Base-by-base conservation (phyloP, 2,329 filamentous ascomycete species). In the Aureobasidium zeae region DNA sequence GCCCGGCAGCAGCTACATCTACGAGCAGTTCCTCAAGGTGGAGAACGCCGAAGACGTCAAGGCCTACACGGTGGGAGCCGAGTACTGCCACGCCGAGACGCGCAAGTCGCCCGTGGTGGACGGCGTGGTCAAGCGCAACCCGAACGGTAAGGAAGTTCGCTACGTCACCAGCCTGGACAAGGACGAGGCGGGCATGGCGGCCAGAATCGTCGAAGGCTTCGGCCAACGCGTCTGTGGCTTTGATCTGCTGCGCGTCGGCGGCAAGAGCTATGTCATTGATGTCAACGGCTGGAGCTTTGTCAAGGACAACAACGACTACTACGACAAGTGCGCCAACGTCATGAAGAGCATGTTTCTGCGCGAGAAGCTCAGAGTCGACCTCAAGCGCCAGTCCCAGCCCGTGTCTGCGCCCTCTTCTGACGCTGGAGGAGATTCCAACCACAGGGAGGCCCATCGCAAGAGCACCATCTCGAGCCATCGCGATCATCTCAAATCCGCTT, bases 261-360 rank as follows among this genome's bases (percentile, higher is more conserved):
- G 87, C 12, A 86, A 86, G 61, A 96, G 89, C 60, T 98, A 86
- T 64, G 91, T 98, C 36, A 98, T 98, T 53, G 91, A 98, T 56
- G 91, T 98, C 54, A 98, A 98, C 61, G 91, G 91, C 10, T 98
- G 93, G 93, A 96, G 89, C 59, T 98, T 98, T 57, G 91, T 98
- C 62, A 98, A 98, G 62, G 93, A 98, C 62, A 98, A 98, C 56
- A 89, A 95, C 50, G 88, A 94, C 48, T 98, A 98, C 63, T 98
- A 98, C 61, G 85, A 96, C 57, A 86, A 86, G 57, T 91, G 83
- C 53, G 79, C 91, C 16, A 80, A 72, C 48, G 94, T 96, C 36
- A 68, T 98, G 39, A 85, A 81, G 57, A 81, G 91, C 5, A 85
- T 93, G 59, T 96, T 98, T 53, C 71, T 93, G 51, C 78, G 78